Evolutionary conservation across 1,284 basidiomycete genomes (phyloP).

Genomic region (Papiliotrema fonsecae): DNA sequence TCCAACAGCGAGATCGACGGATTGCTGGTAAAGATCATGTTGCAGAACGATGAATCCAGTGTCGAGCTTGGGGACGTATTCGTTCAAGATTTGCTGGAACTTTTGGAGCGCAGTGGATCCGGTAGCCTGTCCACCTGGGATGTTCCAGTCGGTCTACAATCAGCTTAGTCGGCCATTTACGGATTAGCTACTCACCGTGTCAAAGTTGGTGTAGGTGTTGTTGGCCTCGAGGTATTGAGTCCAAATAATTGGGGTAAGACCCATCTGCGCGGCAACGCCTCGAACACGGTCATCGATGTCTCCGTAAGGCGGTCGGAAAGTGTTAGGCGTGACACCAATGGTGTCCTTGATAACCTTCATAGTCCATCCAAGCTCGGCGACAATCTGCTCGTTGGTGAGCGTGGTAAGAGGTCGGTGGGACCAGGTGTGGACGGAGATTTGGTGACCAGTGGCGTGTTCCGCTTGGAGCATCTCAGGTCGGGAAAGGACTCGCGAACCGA

Average conservation of each 20-base stretch:
- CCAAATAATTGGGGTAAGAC: constrained; percentile 47
- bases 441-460: constrained; percentile 80
- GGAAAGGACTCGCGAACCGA: constrained; percentile 83
- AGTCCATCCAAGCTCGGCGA: constrained; percentile 91
- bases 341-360: constrained; percentile 78
- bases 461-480: constrained; percentile 69
- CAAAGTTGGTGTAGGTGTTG: constrained; percentile 56
- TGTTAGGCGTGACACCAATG: constrained; percentile 74
- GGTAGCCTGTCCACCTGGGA: constrained; percentile 64
- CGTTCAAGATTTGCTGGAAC: constrained; percentile 48
- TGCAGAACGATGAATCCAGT: constrained; percentile 80
- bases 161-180: background rate
- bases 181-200: constrained; percentile 57
- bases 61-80: constrained; percentile 38
- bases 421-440: constrained; percentile 54
- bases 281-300: constrained; percentile 79
- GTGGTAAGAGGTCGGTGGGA: constrained; percentile 55
- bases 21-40: constrained; percentile 79
- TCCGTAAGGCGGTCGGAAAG: constrained; percentile 64
- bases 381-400: constrained; percentile 77
- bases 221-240: constrained; percentile 25
- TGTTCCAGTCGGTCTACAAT: constrained; percentile 65
- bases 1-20: constrained; percentile 80
- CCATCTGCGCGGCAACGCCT: constrained; percentile 58
- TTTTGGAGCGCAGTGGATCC: constrained; percentile 56